phyloP scores from a whole-genome alignment of 2,329 filamentous ascomycete species.

The Paramyrothecium roridum region DNA sequence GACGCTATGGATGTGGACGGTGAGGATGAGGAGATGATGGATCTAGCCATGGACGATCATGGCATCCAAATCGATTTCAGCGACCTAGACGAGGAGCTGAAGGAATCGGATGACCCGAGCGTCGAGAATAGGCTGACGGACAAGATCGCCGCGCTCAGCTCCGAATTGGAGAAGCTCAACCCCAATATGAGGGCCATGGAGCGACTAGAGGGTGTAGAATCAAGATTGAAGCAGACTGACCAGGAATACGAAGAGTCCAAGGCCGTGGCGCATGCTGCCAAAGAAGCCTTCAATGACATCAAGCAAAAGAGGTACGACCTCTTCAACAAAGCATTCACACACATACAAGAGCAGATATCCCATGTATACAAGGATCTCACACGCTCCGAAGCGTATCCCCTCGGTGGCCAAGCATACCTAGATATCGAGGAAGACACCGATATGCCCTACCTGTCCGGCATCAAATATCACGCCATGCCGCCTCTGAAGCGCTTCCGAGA shows the following conservation, averaged over 20 bases:
- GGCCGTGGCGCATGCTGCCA: slow-evolving; percentile 67
- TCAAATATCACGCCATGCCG: slow-evolving; percentile 99
- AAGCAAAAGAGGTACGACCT: slow-evolving; percentile 82
- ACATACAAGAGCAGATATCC: slow-evolving; percentile 92
- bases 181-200: slow-evolving; percentile 97
- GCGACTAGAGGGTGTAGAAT: slow-evolving; percentile 80
- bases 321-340: slow-evolving; percentile 91
- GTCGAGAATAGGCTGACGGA: slow-evolving; percentile 76
- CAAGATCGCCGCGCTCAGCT: slow-evolving; percentile 68
- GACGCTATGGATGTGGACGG: slow-evolving; percentile 91
- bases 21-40: slow-evolving; percentile 57
- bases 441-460: slow-evolving; percentile 89
- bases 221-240: slow-evolving; percentile 78
- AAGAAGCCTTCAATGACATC: slow-evolving; percentile 78
- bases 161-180: slow-evolving; percentile 88
- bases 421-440: slow-evolving; percentile 94
- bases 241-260: slow-evolving; percentile 87
- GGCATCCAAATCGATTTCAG: slow-evolving; percentile 89
- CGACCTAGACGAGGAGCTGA: slow-evolving; percentile 76
- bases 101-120: slow-evolving; percentile 67
- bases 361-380: slow-evolving; percentile 95
- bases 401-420: slow-evolving; percentile 86
- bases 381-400: slow-evolving; percentile 81
- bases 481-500: slow-evolving; percentile 97
- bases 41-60: slow-evolving; percentile 76